A percentile compares a stretch with the other conserved stretches of the same genome.
Conservation (phyloP, 1,139 yeast genomes). For the Blastobotrys ciferrii region DNA sequence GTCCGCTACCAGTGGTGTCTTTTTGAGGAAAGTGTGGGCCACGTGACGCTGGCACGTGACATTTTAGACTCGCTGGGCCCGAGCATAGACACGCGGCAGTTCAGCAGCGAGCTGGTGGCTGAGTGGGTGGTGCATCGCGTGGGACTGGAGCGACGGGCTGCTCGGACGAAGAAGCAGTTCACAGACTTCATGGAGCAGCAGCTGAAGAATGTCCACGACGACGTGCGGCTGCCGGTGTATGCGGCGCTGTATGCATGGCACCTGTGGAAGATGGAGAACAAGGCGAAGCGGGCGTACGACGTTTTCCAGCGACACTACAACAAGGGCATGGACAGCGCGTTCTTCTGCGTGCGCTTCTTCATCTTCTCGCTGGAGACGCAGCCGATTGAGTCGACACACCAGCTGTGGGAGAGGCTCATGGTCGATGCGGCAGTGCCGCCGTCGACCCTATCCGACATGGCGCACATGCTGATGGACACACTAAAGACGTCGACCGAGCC, state of each 20-base stretch:
- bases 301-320: conserved; percentile 19
- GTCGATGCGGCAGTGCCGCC: conserved; percentile 33
- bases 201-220: neutral
- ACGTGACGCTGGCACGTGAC: conserved; percentile 33
- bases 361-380: conserved; percentile 31
- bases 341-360: conserved; percentile 32
- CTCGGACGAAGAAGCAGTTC: neutral
- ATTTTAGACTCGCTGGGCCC: conserved; percentile 22
- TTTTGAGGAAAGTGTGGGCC: conserved; percentile 36
- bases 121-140: conserved; percentile 7
- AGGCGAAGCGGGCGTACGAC: neutral
- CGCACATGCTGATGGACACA: conserved; percentile 31
- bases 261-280: neutral
- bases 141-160: neutral
- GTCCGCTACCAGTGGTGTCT: conserved; percentile 38
- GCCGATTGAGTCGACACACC: conserved; percentile 13
- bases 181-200: neutral
- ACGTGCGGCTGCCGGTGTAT: neutral
- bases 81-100: neutral
- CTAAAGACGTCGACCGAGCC: conserved; percentile 29
- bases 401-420: conserved; percentile 22
- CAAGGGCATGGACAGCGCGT: conserved; percentile 20
- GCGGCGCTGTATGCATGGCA: neutral
- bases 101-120: neutral
- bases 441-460: conserved; percentile 30